Evolutionary conservation across 495 filamentous ascomycete species (phyloP), one percentile per base, ranked within the genome.

Genomic region (Clavariopsis aquatica): DNA sequence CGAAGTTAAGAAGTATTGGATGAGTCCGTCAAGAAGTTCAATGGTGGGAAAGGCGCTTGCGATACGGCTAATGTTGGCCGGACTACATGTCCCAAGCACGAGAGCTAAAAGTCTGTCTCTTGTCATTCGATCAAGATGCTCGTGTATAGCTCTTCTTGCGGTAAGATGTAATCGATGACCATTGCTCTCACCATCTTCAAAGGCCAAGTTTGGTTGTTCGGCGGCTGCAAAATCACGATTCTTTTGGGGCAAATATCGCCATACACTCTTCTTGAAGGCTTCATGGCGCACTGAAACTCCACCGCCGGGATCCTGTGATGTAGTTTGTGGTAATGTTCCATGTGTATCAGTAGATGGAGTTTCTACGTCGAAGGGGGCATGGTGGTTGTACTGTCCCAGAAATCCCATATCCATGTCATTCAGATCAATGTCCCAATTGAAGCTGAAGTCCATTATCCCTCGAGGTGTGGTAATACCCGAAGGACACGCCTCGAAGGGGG

Each of bases 351-450:
- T 34, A 46, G 55, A 62, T 55, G 60, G 47, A 49, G 62, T 28
- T 60, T 63, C 57, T 24, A 71, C 57, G n/a, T 73, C 64, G 46
- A 77, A 66, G 6, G 75, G 70, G 45, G 80, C 80, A 17, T 78
- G 57, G 26, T 75, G 70, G 67, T 86, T 85, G 74, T 84, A 86
- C 52, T 80, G 75, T 45, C 84, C 80, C 0, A 89, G 78, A 15
- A 85, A 73, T 0, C 79, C 78, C 62, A 87, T 83, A 62, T 89
- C 86, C 4, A 83, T 74, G 20, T 86, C 84, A 24, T 83, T 85
- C 17, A 87, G 75, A 34, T 86, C 83, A 17, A 87, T 76, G 60
- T 82, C 80, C 36, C 79, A 74, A 49, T 84, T 77, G 6, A 84
- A 78, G 52, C 80, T 81, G 41, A 83, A 80, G 63, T 80, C 77